Conservation (phyloP, 345 rosid species). For the Boechera retrofracta region DNA sequence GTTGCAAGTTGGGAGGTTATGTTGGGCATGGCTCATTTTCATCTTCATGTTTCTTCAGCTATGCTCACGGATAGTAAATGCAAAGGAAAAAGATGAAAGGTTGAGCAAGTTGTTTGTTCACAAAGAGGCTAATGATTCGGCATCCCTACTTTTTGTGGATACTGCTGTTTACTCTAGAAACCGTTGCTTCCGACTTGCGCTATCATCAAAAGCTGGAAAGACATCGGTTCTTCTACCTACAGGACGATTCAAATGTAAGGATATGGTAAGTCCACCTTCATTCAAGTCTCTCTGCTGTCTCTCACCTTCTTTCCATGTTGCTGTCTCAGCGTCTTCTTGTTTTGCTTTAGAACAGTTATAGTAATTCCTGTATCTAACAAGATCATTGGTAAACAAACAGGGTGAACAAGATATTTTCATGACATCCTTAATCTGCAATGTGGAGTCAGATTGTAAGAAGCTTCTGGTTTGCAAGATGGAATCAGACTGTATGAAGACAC, state of each 20-base stretch:
- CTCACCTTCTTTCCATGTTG: constrained; percentile 11
- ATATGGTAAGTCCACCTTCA: constrained; percentile 64
- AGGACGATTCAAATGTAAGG: constrained; percentile 76
- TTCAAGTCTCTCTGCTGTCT: background rate
- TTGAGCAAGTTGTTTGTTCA: constrained; percentile 61
- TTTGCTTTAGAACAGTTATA: background rate
- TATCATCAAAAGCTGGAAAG: constrained; percentile 97
- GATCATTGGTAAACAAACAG: constrained; percentile 49
- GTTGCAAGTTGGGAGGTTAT: constrained; percentile 29
- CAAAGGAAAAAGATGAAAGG: constrained; percentile 59
- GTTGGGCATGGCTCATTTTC: constrained; percentile 33
- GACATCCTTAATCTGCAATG: constrained; percentile 88
- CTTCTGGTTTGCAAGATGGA: constrained; percentile 90
- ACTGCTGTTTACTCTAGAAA: constrained; percentile 93
- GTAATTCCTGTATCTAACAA: constrained; percentile 39
- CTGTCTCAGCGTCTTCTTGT: constrained; percentile 14
- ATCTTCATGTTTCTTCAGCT: constrained; percentile 55
- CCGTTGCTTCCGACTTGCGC: constrained; percentile 89
- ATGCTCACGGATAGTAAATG: constrained; percentile 66
- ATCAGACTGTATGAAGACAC: constrained; percentile 81
- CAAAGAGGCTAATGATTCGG: constrained; percentile 64
- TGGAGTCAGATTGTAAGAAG: constrained; percentile 80
- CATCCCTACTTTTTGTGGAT: constrained; percentile 77
- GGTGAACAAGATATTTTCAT: constrained; percentile 80
- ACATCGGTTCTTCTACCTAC: constrained; percentile 81